Conservation (phyloP, 2,329 filamentous ascomycete genomes). For the Fusarium fracticaudum region DNA sequence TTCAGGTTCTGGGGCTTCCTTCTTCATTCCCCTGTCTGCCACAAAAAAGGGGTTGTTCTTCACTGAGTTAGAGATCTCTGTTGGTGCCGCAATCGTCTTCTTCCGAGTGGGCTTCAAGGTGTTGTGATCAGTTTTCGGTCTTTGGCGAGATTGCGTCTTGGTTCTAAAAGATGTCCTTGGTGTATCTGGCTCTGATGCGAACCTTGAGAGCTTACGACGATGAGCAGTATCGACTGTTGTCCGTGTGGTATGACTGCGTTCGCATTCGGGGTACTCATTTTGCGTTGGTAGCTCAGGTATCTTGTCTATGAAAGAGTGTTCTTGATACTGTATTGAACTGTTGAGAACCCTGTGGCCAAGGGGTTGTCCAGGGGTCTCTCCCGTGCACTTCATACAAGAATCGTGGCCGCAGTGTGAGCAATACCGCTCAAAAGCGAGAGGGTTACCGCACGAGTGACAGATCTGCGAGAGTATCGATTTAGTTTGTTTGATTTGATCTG, state of each 20-base stretch:
- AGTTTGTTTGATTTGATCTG: constrained; percentile 8
- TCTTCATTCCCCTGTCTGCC: constrained; percentile 42
- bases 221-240: constrained; percentile 1
- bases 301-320: constrained; percentile 2
- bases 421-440: constrained; percentile 49
- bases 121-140: neutral
- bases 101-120: constrained; percentile 10
- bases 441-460: constrained; percentile 62
- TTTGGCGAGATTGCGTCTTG: constrained; percentile 10
- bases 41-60: constrained; percentile 48
- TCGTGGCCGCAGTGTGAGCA: constrained; percentile 62
- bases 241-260: constrained; percentile 1
- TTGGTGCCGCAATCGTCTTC: constrained; percentile 17
- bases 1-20: constrained; percentile 31
- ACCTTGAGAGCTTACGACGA: constrained; percentile 9
- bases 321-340: neutral
- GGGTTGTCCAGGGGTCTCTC: constrained; percentile 44
- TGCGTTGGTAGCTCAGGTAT: neutral
- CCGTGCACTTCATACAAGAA: constrained; percentile 59
- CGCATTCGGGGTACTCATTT: neutral
- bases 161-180: constrained; percentile 6
- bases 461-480: constrained; percentile 46
- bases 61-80: constrained; percentile 28
- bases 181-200: constrained; percentile 20
- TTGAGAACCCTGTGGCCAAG: neutral